These are phyloP conservation scores for Lipomyces mesembrius DNA, from an alignment of 805 yeast species.

Conservation along the genomic window DNA sequence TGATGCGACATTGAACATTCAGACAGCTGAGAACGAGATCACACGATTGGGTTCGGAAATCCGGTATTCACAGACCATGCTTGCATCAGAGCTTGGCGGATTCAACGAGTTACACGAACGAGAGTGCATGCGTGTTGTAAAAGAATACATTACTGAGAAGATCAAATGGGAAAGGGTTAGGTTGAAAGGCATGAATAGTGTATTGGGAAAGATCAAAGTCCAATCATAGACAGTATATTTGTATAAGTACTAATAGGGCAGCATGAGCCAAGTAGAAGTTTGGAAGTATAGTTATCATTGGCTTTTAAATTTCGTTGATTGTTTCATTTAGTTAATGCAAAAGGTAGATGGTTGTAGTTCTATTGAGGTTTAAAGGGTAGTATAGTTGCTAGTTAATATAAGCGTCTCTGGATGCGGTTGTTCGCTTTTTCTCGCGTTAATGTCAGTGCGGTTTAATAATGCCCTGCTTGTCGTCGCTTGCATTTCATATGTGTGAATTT, in stretches of 20 bases:
- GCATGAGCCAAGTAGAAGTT: conserved; percentile 2
- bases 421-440: neutral
- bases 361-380: neutral
- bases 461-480: neutral
- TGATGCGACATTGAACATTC: conserved; percentile 43
- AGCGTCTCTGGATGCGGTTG: neutral
- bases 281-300: neutral
- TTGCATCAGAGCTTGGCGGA: conserved; percentile 49
- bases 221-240: neutral
- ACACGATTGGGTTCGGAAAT: conserved; percentile 43
- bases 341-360: neutral
- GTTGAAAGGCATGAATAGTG: conserved; percentile 30
- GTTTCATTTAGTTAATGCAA: neutral
- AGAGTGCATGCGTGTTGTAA: conserved; percentile 41
- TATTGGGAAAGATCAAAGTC: conserved; percentile 23
- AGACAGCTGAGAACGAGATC: conserved; percentile 41
- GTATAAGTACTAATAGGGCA: neutral
- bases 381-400: neutral
- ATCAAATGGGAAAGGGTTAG: conserved; percentile 36
- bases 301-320: neutral
- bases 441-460: neutral
- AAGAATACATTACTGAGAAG: conserved; percentile 32
- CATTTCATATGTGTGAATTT: neutral
- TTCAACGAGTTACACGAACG: conserved; percentile 46
- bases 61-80: conserved; percentile 44